A percentile compares a stretch with the other conserved stretches of the same genome.
These are phyloP conservation scores for Microbotryum intermedium DNA, from an alignment of 1,284 basidiomycete species.

Conservation along the genomic window DNA sequence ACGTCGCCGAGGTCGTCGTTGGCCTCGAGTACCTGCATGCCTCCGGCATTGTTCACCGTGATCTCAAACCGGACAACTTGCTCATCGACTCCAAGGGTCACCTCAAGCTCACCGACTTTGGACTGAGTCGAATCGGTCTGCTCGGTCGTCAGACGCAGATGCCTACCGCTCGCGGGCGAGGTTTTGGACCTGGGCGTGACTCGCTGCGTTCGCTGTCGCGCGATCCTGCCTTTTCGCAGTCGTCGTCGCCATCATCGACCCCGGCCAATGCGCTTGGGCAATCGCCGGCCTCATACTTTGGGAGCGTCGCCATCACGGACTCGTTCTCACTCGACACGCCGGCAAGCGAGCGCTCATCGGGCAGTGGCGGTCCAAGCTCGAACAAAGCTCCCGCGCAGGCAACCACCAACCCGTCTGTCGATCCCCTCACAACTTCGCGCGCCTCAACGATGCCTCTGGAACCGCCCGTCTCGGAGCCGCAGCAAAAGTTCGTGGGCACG, in stretches of 20 bases:
- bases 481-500: constrained; percentile 39
- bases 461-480: not conserved
- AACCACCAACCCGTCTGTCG: not conserved
- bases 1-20: constrained; percentile 89
- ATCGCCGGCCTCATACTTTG: constrained; percentile 29
- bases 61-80: constrained; percentile 95
- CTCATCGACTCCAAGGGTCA: constrained; percentile 95
- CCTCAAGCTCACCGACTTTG: constrained; percentile 95
- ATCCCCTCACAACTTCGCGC: not conserved
- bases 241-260: constrained; percentile 23
- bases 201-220: constrained; percentile 9
- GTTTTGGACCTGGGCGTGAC: not conserved
- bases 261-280: constrained; percentile 14
- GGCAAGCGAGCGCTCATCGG: constrained; percentile 61
- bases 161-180: constrained; percentile 34
- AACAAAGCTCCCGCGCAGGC: not conserved
- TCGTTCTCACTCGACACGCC: constrained; percentile 30
- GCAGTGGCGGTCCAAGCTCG: constrained; percentile 44
- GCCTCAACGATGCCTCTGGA: not conserved
- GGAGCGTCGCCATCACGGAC: constrained; percentile 27
- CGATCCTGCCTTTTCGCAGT: constrained; percentile 16
- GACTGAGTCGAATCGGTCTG: constrained; percentile 90
- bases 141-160: constrained; percentile 78
- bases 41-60: constrained; percentile 80
- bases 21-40: constrained; percentile 92